Percentiles rank a stretch among this genome's conserved stretches.
phyloP scores from a whole-genome alignment of 2,329 filamentous ascomycete species.

The Nemania abortiva region DNA sequence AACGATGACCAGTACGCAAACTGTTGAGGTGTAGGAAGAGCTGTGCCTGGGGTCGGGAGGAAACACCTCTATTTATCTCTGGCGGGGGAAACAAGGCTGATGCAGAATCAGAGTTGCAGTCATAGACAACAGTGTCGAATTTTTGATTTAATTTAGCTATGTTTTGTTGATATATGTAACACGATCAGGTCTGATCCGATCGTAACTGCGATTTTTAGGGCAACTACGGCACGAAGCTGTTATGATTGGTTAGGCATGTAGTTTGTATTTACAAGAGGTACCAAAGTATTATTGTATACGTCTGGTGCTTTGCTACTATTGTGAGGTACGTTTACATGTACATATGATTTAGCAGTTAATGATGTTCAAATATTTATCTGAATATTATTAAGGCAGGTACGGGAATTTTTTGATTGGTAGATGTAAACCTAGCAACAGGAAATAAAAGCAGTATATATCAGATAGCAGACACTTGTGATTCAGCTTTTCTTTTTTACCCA shows the following conservation, averaged over 20 bases:
- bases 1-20: not conserved
- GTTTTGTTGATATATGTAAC: not conserved
- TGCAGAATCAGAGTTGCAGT: not conserved
- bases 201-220: not conserved
- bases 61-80: not conserved
- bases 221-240: not conserved
- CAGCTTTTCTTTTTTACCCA: not conserved
- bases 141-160: not conserved
- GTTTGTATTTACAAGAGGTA: not conserved
- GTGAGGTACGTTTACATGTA: not conserved
- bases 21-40: not conserved
- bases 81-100: not conserved
- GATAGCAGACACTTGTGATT: not conserved
- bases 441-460: not conserved
- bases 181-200: not conserved
- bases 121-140: not conserved
- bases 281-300: not conserved
- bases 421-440: not conserved
- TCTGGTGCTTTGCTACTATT: not conserved
- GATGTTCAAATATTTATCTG: not conserved
- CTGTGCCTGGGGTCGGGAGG: not conserved
- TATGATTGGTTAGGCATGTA: not conserved
- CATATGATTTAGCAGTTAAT: not conserved
- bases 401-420: not conserved
- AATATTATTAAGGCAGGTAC: not conserved